Evolutionary conservation across 2,329 filamentous ascomycete genomes (phyloP), one percentile per base, ranked within the genome.

Genomic region (Trichoderma harzianum): DNA sequence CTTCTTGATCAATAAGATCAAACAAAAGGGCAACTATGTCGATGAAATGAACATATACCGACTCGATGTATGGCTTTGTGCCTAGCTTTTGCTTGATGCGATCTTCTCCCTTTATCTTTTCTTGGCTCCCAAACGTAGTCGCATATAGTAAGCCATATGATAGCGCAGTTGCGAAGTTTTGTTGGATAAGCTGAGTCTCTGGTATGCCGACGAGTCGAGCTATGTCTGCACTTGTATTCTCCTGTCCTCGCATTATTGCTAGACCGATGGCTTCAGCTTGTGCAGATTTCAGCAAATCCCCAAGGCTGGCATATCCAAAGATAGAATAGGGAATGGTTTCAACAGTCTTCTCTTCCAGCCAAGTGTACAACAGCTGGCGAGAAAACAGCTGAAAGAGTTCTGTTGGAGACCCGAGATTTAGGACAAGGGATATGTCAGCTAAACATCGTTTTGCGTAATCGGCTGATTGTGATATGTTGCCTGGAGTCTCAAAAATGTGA

Each of bases 401-500:
- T 75, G 86, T 89, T 0, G 94, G 86, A 58, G 89, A 89, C 28
- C 86, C 81, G 26, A 98, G 86, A 0, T 86, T 82, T 39, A 98
- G 86, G 0, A 87, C 85, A 14, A 79, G 82, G 5, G 95, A 89
- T 36, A 98, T 90, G 14, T 87, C 84, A 5, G 81, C 79, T 57
- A 98, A 85, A 76, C 93, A 97, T 66, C 87, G 87, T 70, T 88
- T 88, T 1, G 95, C 95, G 81, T 98, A 92, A 24, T 85, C 83
- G 24, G 86, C 85, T 7, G 92, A 92, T 12, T 83, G 82, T 3
- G 87, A 82, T 16, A 97, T 89, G 71, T 90, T 90, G 1, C 92
- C 93, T 2, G 95, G 93, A 0, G 92, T 94, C 79, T 98, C 96
- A 76, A 98, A 97, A 26, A 98, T 94, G 79, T 96, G 92, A 79